Conservation (phyloP, 1,284 basidiomycete genomes). For the Kalmanozyma brasiliensis region DNA sequence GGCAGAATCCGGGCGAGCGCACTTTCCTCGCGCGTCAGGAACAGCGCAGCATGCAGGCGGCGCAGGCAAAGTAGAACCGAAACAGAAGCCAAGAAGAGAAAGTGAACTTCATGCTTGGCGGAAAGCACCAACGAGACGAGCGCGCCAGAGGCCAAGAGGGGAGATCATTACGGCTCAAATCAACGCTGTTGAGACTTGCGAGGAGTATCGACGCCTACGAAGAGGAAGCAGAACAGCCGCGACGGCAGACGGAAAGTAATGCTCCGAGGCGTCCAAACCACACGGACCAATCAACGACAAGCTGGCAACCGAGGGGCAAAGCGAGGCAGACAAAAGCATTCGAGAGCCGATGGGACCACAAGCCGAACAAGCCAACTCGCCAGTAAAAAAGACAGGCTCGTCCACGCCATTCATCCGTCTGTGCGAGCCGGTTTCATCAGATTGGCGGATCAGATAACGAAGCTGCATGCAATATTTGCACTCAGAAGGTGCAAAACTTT, state of each 20-base stretch:
- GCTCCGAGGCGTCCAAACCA: too few species aligned
- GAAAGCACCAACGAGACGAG: conserved; percentile 4
- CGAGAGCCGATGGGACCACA: conserved; percentile 4
- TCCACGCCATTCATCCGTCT: conserved; percentile 3
- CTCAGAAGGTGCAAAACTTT: too few species aligned
- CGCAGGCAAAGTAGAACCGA: conserved; percentile 6
- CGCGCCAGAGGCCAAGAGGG: too few species aligned
- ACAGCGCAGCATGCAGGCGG: conserved; percentile 9
- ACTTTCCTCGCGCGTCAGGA: conserved; percentile 12
- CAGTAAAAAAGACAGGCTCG: too few species aligned
- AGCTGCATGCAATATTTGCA: conserved; percentile 4
- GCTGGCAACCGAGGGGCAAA: background rate
- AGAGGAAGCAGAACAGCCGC: too few species aligned
- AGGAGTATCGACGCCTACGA: too few species aligned
- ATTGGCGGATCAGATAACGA: conserved; percentile 39
- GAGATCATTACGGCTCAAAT: too few species aligned
- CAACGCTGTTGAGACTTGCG: too few species aligned
- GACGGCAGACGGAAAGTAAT: too few species aligned
- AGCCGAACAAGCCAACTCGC: conserved; percentile 1
- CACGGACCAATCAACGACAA: conserved; percentile 1
- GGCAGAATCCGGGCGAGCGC: conserved; percentile 14
- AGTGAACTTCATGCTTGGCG: conserved; percentile 22
- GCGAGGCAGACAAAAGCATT: too few species aligned
- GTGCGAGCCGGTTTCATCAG: conserved; percentile 11
- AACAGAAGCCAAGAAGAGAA: conserved; percentile 10